Evolutionary conservation across 139 green algal species (phyloP).

Genomic region (Chlorella sp.): DNA sequence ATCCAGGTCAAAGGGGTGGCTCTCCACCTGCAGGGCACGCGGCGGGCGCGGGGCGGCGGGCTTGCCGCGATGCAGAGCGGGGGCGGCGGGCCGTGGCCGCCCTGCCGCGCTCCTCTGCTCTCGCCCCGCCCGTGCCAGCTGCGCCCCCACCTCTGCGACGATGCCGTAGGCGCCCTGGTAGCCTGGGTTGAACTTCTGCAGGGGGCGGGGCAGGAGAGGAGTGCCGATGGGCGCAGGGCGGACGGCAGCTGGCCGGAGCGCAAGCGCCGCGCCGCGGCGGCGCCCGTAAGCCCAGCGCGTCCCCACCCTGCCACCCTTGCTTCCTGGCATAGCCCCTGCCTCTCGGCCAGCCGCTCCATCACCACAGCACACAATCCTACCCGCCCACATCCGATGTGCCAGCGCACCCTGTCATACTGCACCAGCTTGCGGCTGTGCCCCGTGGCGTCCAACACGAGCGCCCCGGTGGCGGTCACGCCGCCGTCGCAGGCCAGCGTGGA

Average conservation of each 20-base stretch:
- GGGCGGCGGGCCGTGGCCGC: too few species aligned
- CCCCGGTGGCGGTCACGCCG: conserved; percentile 41
- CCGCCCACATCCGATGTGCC: not conserved
- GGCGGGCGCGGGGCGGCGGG: too few species aligned
- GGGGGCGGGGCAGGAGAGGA: not conserved
- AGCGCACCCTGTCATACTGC: conserved; percentile 79
- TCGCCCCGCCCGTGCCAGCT: too few species aligned
- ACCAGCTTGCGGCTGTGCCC: conserved; percentile 86
- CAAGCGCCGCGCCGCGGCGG: too few species aligned
- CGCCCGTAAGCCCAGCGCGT: too few species aligned
- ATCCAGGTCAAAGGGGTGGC: conserved; percentile 90
- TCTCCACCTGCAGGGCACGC: too few species aligned
- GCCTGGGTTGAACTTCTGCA: conserved; percentile 3
- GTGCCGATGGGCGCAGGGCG: too few species aligned
- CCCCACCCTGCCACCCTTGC: not conserved
- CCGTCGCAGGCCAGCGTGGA: conserved; percentile 63
- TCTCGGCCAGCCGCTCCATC: not conserved
- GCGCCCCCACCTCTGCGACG: conserved; percentile 67
- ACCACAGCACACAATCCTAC: not conserved
- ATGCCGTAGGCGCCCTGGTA: conserved; percentile 96
- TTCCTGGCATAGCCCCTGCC: not conserved
- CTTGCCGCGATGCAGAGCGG: too few species aligned
- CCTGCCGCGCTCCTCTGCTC: too few species aligned
- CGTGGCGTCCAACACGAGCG: conserved; percentile 91
- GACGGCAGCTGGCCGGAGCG: too few species aligned